Evolutionary conservation across 768 basidiomycete species (phyloP).

Genomic region (Artomyces pyxidatus): DNA sequence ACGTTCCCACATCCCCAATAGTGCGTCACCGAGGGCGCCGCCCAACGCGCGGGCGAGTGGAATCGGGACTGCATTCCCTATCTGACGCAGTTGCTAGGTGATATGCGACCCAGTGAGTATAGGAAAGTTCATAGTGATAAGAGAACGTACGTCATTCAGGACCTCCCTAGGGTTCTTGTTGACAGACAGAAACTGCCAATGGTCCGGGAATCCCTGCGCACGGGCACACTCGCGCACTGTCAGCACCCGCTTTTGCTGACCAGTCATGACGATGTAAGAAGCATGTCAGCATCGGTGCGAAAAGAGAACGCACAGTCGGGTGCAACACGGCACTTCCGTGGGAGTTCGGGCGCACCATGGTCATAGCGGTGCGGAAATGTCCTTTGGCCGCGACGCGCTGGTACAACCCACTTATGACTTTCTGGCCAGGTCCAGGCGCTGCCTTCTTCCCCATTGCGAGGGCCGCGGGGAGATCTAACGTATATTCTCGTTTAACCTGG

Average conservation of each 20-base stretch:
- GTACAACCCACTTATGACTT: slow-evolving; percentile 35
- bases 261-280: too few species aligned
- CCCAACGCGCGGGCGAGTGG: slow-evolving; percentile 61
- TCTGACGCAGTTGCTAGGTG: slow-evolving; percentile 61
- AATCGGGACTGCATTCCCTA: slow-evolving; percentile 75
- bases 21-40: slow-evolving; percentile 33
- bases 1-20: slow-evolving; percentile 26
- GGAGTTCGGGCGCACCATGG: slow-evolving; percentile 40
- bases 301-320: slow-evolving; percentile 30
- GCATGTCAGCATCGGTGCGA: not conserved
- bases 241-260: slow-evolving; percentile 64
- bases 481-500: too few species aligned
- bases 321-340: slow-evolving; percentile 41
- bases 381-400: slow-evolving; percentile 45
- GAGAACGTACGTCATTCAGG: slow-evolving; percentile 43
- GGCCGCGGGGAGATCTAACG: slow-evolving; percentile 35
- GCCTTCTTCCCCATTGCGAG: slow-evolving; percentile 17
- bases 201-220: slow-evolving; percentile 73
- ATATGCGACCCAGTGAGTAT: not conserved
- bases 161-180: slow-evolving; percentile 27
- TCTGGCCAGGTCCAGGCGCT: not conserved
- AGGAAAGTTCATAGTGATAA: not conserved
- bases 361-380: slow-evolving; percentile 60
- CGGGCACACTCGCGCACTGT: slow-evolving; percentile 35
- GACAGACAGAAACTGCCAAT: slow-evolving; percentile 50